Base-by-base conservation (phyloP, 306 rosid genomes). In the Cotoneaster glaucophyllus region DNA sequence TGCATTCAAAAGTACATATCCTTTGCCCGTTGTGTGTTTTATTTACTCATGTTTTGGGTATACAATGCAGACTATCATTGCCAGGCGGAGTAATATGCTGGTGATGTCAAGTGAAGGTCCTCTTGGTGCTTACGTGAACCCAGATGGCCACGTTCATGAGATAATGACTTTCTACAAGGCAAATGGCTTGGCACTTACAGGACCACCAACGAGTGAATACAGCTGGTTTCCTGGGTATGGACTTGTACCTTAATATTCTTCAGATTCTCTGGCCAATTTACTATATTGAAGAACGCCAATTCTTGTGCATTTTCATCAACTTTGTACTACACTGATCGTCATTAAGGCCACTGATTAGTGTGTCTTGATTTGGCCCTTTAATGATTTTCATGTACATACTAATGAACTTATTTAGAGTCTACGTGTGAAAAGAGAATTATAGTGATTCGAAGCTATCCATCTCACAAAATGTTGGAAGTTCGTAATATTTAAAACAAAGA, bases 161-260 rank as follows among this genome's bases (percentile, higher is more conserved):
- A 84, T 95, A 75, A 90, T 92, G 88, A 92, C 99, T 28, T 85
- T 95, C 68, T 80, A 88, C 86, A 85, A 82, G 77, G 93, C 91
- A 87, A 88, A 74, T 78, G 96, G 91, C 77, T 86, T 95, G 72
- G 88, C 90, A 67, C 92, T 87, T 26, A 1, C 69, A 62, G 97
- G 99, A 73, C 84, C 45, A 45, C 77, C 99, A 9, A 71, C 4
- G 67, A 84, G 86, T 61, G 90, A 88, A 74, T 92, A 88, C 84
- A 95, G 97, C 82, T 95, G 99, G 99, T 92, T 95, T 88, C 99
- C 99, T 75, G 99, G 99, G 99, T 95, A 87, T 76, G 97, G 31
- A 64, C 45, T 62, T 12, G 57, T 79, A 64, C 68, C 69, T 73
- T 74, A 31, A 76, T 48, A 53, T 44, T 29, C 61, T 75, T 67